Base-by-base conservation (phyloP, 768 basidiomycete species). In the Lentinula aciculospora region DNA sequence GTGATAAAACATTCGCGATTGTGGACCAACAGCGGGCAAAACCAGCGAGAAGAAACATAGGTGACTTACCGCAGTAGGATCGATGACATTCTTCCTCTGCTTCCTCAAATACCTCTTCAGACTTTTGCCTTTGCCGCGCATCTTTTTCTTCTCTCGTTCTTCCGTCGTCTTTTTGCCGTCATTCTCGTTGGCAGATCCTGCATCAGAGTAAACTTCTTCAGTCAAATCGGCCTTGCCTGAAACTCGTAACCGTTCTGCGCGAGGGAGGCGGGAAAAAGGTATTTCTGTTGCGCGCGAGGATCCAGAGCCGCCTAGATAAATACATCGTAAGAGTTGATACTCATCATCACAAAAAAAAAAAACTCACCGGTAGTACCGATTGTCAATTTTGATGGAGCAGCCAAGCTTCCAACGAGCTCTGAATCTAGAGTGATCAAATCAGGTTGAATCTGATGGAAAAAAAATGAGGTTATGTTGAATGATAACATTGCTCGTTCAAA, bases 51-150 rank as follows among this genome's bases (percentile, higher is more conserved):
- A 31, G 28, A 12, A 6, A 4, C 6, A 44, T 23, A 15, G 8
- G 28, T 46, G 13, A 74, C 81, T 56, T 60, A 88, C 89, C 23
- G 81, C 78, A 23, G 81, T 78, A 23, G 92, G 92, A 68, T 98
- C 94, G 61, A 98, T 83, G 48, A 98, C 91, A 66, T 98, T 97
- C 77, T 95, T 94, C 68, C 92, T 84, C 71, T 96, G 90, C 76
- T 94, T 97, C 65, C 91, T 81, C 61, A 97, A 70, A 69, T 84
- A 89, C 46, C 93, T 77, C 71, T 94, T 96, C 67, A 94, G 67
- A 68, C 84, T 88, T 78, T 92, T 94, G 25, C 83, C 84, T 68
- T 87, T 94, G 15, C 94, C 94, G 32, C 93, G 82, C 88, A 90
- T 92, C 77, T 83, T 88, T 65, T 85, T 80, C 85, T 80, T 89